Base-by-base conservation (phyloP, 2,329 filamentous ascomycete genomes). In the Trichoderma arundinaceum region DNA sequence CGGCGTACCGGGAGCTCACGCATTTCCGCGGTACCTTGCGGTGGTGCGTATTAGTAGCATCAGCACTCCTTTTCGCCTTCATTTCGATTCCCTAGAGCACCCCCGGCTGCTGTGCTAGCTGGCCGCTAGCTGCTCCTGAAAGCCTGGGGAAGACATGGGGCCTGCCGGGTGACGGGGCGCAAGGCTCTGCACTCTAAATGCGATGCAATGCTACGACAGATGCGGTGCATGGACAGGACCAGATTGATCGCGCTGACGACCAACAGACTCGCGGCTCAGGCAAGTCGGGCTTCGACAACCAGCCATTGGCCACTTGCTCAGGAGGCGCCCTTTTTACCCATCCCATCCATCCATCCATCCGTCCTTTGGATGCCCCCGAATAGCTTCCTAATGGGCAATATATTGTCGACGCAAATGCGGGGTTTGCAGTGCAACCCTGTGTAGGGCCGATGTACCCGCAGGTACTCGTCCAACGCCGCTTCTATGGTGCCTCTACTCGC, bases 301-400 rank as follows among this genome's bases (percentile, higher is more conserved):
- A 52, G 39, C 48, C 58, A 39, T 28, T 28, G 22, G 22, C 22
- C 22, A 28, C 22, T 28, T 28, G 22, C 33, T 44, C 46, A 62
- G 46, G 39, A 22, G 44, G 57, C 57, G 44, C 33, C 46, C 48
- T 22, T 19, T 59, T 33, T 10, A 43, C 39, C 54, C 17, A 48
- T 59, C 33, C 48, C 59, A 44, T 43, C 48, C 59, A 43, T 43
- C 48, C 59, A 44, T 52, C 59, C 59, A 53, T n/a, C 59, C 48
- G n/a, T 22, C 35, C 38, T 12, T 39, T 51, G 41, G 28, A 53
- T 41, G 48, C 48, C 59, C 59, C 12, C 28, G 38, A 62, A 62
- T 62, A 62, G 59, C 48, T 53, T 62, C 59, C 59, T 62, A 62
- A 62, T 62, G 48, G 48, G 59, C 59, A 53, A 52, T 62, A 10